phyloP scores from a whole-genome alignment of 2,329 filamentous ascomycete species.

The Hypoxylon sp. region DNA sequence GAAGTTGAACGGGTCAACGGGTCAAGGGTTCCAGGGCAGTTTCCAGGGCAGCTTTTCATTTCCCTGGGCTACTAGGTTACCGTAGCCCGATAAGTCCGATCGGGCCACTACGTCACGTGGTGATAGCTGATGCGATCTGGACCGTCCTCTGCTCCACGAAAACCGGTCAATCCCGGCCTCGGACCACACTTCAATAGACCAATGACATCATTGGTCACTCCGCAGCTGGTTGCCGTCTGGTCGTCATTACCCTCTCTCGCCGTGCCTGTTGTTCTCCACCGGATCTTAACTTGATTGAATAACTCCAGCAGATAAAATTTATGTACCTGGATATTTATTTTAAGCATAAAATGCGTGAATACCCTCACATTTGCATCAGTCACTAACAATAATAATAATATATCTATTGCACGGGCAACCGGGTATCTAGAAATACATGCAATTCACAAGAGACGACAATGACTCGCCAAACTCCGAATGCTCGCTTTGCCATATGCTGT shows the following conservation, averaged over 20 bases:
- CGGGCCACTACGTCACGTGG: slow-evolving; percentile 40
- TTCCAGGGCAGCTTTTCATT: slow-evolving; percentile 24
- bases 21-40: neutral
- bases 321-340: no score
- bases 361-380: neutral
- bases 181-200: slow-evolving; percentile 1
- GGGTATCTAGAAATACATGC: slow-evolving; percentile 40
- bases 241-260: neutral
- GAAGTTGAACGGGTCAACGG: slow-evolving; percentile 24
- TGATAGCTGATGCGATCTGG: slow-evolving; percentile 33
- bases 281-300: neutral
- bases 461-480: slow-evolving; percentile 41
- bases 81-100: slow-evolving; percentile 43
- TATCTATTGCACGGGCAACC: slow-evolving; percentile 27
- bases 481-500: slow-evolving; percentile 41
- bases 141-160: slow-evolving; percentile 18
- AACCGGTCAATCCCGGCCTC: slow-evolving; percentile 32
- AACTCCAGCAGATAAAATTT: no score
- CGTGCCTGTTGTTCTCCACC: neutral
- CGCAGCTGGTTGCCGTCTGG: slow-evolving; percentile 10
- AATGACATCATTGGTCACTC: slow-evolving; percentile 11
- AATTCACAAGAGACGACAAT: slow-evolving; percentile 14
- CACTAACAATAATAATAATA: neutral
- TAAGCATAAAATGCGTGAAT: no score
- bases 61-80: slow-evolving; percentile 22